Percentiles rank a stretch among this genome's conserved stretches.
These are phyloP conservation scores for Collybia mongolica DNA, from an alignment of 768 basidiomycete genomes.

Conservation along the genomic window DNA sequence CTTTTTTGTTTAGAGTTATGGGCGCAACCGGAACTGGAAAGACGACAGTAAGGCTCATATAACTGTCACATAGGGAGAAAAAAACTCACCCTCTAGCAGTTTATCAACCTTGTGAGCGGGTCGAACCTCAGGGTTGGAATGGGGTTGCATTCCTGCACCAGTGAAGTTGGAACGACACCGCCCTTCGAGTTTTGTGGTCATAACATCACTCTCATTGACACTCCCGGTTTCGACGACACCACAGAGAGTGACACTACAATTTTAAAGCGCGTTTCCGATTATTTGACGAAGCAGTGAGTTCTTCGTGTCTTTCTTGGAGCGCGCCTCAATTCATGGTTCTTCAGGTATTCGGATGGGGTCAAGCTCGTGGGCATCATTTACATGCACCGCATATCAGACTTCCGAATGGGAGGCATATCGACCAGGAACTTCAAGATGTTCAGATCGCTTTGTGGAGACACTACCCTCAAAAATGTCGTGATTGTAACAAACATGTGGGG, in stretches of 20 bases:
- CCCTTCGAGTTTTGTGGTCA: not conserved
- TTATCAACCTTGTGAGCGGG: slow-evolving; percentile 1
- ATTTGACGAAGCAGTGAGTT: slow-evolving; percentile 2
- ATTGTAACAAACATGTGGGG: slow-evolving; percentile 8
- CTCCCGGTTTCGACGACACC: slow-evolving; percentile 18
- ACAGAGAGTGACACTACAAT: slow-evolving; percentile 1
- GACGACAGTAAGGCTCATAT: not conserved
- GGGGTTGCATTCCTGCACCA: slow-evolving; percentile 1
- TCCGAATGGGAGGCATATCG: not conserved
- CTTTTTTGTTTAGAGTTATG: not conserved
- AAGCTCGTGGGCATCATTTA: slow-evolving; percentile 6
- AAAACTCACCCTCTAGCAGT: not conserved
- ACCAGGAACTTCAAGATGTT: slow-evolving; percentile 8
- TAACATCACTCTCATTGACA: slow-evolving; percentile 6
- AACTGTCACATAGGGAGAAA: not conserved
- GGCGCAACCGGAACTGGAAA: not conserved
- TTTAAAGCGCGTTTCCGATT: slow-evolving; percentile 1
- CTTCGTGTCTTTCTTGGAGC: not conserved
- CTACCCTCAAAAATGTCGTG: slow-evolving; percentile 4
- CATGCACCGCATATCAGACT: slow-evolving; percentile 8
- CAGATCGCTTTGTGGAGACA: slow-evolving; percentile 5
- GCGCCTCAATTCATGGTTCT: too few species aligned
- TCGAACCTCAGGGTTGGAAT: not conserved
- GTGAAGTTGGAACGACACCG: not conserved
- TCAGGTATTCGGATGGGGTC: not conserved